Evolutionary conservation across 2,329 filamentous ascomycete species (phyloP), one percentile per base, ranked within the genome.

Genomic region (Pyrenophora seminiperda): DNA sequence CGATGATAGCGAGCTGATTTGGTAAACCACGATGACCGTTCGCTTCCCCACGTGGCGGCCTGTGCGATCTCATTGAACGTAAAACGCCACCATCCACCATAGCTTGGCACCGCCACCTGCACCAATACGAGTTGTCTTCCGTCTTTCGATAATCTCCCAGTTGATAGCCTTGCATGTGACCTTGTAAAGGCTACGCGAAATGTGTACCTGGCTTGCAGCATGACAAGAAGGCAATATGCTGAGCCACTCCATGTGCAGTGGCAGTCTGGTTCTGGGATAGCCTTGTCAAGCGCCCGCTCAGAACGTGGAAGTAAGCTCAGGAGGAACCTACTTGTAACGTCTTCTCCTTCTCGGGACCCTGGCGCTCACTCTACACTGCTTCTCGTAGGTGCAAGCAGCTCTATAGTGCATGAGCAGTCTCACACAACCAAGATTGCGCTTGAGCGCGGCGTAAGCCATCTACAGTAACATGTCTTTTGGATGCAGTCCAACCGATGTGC

Each of bases 391-490:
- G 11, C 43, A 40, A 52, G 34, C 41, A 29, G 39, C 38, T 11
- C 31, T 30, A 46, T 19, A 39, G 52, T 62, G 60, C 56, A 70
- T 71, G 66, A 59, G 53, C 53, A 54, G 43, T 48, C 40, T 41
- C 41, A 17, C 34, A 34, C 41, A 11, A 41, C 41, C 45, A 52
- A 36, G 48, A 47, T 58, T 56, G 63, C 66, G 66, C 67, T 59
- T 47, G 33, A 63, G 65, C 65, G 66, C 65, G 61, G 58, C 59
- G 54, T 52, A 48, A 50, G 55, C 48, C 33, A 43, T 33, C 18
- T n/a, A n/a, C n/a, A n/a, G n/a, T 29, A 37, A 40, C 13, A 71
- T 70, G 66, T 66, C 65, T 27, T 68, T 70, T 51, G 68, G 68
- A 22, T 61, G 67, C 41, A 65, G 63, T 43, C 67, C 66, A 4